Conservation (phyloP, 164 flowering plant species). For the Annona cherimola region DNA sequence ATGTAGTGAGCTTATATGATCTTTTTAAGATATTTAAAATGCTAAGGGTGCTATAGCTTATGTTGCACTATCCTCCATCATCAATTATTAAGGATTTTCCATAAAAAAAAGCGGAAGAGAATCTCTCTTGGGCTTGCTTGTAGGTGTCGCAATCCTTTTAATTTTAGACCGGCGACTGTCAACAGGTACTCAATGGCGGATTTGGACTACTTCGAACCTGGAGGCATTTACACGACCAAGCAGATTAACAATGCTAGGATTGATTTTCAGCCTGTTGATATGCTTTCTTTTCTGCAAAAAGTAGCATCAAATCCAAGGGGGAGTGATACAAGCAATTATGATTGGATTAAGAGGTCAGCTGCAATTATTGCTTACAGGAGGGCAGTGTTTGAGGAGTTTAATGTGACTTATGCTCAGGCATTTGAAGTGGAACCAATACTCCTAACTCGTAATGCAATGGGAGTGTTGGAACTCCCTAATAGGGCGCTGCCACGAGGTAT, state of each 20-base stretch:
- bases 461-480: slow-evolving; percentile 23
- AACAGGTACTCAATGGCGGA: slow-evolving; percentile 64
- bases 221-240: slow-evolving; percentile 50
- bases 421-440: slow-evolving; percentile 55
- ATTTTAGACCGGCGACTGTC: slow-evolving; percentile 50
- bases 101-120: too few species aligned
- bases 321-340: slow-evolving; percentile 28
- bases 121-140: slow-evolving; percentile 65
- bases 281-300: slow-evolving; percentile 49
- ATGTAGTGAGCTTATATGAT: too few species aligned
- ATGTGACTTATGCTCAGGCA: slow-evolving; percentile 93
- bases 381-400: slow-evolving; percentile 80
- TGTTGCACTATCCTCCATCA: too few species aligned
- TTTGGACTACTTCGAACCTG: slow-evolving; percentile 63
- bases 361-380: slow-evolving; percentile 53
- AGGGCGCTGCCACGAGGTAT: slow-evolving; percentile 54
- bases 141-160: slow-evolving; percentile 57
- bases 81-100: too few species aligned
- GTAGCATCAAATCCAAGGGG: slow-evolving; percentile 49
- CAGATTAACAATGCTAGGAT: slow-evolving; percentile 65
- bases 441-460: slow-evolving; percentile 23
- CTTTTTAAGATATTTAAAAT: too few species aligned
- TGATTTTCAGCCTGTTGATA: slow-evolving; percentile 46
- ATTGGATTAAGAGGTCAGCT: slow-evolving; percentile 52
- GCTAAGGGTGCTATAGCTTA: too few species aligned